phyloP scores from a whole-genome alignment of 2,329 filamentous ascomycete genomes.

The Aspergillus brunneoviolaceus region DNA sequence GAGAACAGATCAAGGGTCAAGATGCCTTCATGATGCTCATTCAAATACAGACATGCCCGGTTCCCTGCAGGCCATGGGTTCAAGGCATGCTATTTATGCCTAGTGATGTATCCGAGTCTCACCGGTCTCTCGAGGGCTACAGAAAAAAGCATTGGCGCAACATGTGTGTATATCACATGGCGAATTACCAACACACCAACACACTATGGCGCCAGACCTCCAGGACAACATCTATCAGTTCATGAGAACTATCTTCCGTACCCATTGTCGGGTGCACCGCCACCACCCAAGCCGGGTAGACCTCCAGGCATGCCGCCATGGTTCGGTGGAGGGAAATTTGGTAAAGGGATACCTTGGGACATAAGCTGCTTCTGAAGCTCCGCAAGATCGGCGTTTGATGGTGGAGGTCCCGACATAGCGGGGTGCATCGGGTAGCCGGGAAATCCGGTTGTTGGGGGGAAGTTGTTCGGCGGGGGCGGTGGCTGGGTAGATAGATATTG shows the following conservation, averaged over 20 bases:
- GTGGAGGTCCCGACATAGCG: constrained; percentile 51
- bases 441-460: constrained; percentile 35
- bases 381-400: constrained; percentile 39
- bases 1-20: not conserved
- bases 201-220: constrained; percentile 29
- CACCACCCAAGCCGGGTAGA: constrained; percentile 37
- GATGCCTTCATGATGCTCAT: not conserved
- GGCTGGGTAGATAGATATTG: constrained; percentile 50
- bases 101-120: not conserved
- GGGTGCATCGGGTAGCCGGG: constrained; percentile 42
- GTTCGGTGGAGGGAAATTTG: constrained; percentile 39
- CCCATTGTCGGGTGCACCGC: constrained; percentile 36
- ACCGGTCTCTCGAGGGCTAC: not conserved
- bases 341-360: constrained; percentile 37
- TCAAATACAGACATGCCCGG: not conserved
- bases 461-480: constrained; percentile 25
- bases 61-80: not conserved
- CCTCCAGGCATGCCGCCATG: constrained; percentile 38
- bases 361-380: constrained; percentile 41
- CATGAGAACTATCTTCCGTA: constrained; percentile 39
- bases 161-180: not conserved
- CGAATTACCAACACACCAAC: not conserved
- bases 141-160: not conserved
- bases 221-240: not conserved
- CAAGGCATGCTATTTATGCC: constrained; percentile 30